Evolutionary conservation across 192 early-diverging fungal species (phyloP), one percentile per base, ranked within the genome.

Genomic region (Coemansia sp.): DNA sequence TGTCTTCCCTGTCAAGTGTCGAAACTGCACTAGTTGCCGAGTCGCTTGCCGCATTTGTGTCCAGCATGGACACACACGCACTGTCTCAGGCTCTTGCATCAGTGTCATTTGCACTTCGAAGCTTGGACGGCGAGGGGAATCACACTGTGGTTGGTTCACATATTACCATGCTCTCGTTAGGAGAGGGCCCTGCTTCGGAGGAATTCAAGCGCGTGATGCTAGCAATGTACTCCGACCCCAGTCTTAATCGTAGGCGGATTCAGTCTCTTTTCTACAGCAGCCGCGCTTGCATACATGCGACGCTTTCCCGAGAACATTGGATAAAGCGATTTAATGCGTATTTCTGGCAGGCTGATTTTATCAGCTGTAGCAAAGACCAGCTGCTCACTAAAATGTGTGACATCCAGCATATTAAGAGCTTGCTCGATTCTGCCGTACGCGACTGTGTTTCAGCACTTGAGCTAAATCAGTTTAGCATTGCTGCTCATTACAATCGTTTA

Each of bases 401-500:
- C 22, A 52, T 71, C 9, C 11, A 29, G 35, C 47, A 38, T 6
- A 66, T 71, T 12, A 57, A 49, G 8, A 49, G 47, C 35, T 38
- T 61, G 11, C 37, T 74, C 5, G 68, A 61, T 9, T 62, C 68
- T 3, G 67, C 72, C 21, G 19, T 45, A 14, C 61, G 77, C 38
- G 68, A 74, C 52, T 31, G 53, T 29, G 11, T 48, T 16, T n/a
- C 57, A 0, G 71, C 77, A n/a, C 59, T 70, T 11, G 52, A 48
- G 39, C 48, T 68, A 19, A 80, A 73, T 29, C 68, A 55, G 31
- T 48, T 63, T 29, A 80, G 67, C 55, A 58, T 71, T 19, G 39
- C 59, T 6, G 77, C 77, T 1, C 72, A 67, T 38, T 80, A 69
- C 61, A 74, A 80, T 48, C 66, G 57, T 16, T 21, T 80, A 16